phyloP scores from a whole-genome alignment of 192 early-diverging fungal genomes.

The Podochytrium sp. region DNA sequence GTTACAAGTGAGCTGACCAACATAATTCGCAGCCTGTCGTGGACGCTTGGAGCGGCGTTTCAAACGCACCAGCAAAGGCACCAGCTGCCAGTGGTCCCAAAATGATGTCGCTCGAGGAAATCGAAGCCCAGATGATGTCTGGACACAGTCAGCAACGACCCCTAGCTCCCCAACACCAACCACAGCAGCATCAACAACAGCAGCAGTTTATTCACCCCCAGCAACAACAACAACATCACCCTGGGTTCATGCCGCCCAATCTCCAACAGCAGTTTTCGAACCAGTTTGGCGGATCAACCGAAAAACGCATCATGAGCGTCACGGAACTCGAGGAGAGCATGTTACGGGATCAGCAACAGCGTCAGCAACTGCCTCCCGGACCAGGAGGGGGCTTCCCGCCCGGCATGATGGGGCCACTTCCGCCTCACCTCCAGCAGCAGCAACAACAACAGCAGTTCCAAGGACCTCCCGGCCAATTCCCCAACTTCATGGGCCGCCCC shows the following conservation, averaged over 20 bases:
- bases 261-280: background rate
- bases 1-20: too few relatives aligned
- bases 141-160: background rate
- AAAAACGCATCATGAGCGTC: constrained; percentile 34
- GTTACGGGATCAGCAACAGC: constrained; percentile 29
- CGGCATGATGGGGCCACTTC: background rate
- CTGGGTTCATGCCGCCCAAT: constrained; percentile 4
- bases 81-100: constrained; percentile 23
- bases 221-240: constrained; percentile 20
- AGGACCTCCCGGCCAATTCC: background rate
- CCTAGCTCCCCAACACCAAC: background rate
- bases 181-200: constrained; percentile 12
- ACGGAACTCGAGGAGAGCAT: constrained; percentile 38
- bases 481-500: constrained; percentile 11
- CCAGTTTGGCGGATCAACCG: background rate
- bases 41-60: background rate
- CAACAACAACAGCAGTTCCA: constrained; percentile 19
- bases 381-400: too few relatives aligned
- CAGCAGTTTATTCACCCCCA: background rate
- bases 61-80: constrained; percentile 5
- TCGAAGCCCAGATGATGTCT: constrained; percentile 37
- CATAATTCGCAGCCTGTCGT: background rate
- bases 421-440: constrained; percentile 16
- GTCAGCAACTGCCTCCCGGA: constrained; percentile 26
- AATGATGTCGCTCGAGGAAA: constrained; percentile 46